Evolutionary conservation across 2,329 filamentous ascomycete species (phyloP).

Genomic region (Talaromyces sp.): DNA sequence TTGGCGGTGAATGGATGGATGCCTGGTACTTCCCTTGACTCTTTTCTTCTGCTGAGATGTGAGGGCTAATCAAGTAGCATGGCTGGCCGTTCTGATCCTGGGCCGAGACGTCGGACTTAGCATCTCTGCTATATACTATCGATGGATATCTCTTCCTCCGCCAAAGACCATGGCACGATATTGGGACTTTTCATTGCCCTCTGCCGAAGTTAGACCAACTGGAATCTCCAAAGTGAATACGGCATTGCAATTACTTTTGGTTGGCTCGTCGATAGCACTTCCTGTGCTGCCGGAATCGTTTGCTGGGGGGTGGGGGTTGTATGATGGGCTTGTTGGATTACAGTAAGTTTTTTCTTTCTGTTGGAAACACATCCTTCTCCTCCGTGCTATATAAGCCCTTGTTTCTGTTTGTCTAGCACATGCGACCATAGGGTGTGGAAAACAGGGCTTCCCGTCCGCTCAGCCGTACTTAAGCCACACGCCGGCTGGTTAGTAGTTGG

Average conservation of each 20-base stretch:
- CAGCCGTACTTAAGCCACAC: conserved; percentile 47
- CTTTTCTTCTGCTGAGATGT: background rate
- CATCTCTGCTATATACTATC: conserved; percentile 86
- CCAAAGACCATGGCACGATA: conserved; percentile 90
- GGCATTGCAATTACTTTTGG: conserved; percentile 78
- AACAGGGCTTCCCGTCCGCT: conserved; percentile 48
- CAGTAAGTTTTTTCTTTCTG: conserved; percentile 32
- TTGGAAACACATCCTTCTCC: background rate
- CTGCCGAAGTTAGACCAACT: conserved; percentile 43
- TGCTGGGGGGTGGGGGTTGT: conserved; percentile 49
- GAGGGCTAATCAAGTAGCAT: conserved; percentile 55
- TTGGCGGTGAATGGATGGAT: conserved; percentile 77
- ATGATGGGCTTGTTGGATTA: conserved; percentile 56
- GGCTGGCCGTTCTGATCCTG: conserved; percentile 84
- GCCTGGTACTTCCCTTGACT: conserved; percentile 54
- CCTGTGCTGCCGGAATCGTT: conserved; percentile 62
- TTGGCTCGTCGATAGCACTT: conserved; percentile 76
- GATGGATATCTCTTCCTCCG: conserved; percentile 87
- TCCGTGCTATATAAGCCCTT: background rate
- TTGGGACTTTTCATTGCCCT: conserved; percentile 90
- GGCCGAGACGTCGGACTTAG: conserved; percentile 80
- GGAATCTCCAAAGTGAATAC: conserved; percentile 68
- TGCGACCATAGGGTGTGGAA: conserved; percentile 46
- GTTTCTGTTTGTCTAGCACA: conserved; percentile 20
- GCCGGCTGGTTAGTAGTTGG: conserved; percentile 46